Percentiles rank a stretch among this genome's conserved stretches.
Conservation (phyloP, 352 stramenopile genomes). For the Globisporangium megalacanthum region DNA sequence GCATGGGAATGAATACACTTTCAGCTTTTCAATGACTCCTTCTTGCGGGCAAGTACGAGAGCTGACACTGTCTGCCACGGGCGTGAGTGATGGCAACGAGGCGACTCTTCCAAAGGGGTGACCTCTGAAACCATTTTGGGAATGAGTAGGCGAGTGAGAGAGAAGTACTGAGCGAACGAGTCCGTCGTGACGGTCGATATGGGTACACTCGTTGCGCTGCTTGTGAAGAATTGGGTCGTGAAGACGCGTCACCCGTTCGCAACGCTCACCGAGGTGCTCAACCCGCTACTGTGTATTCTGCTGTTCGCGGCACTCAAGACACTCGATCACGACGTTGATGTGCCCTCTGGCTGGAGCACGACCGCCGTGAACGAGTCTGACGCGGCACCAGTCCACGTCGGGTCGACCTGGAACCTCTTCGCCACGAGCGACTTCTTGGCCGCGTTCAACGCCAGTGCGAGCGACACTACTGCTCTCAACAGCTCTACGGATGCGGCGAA, state of each 20-base stretch:
- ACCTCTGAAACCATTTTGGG: too few species aligned
- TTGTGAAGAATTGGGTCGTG: slow-evolving; percentile 72
- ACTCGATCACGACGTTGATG: slow-evolving; percentile 37
- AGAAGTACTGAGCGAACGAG: too few species aligned
- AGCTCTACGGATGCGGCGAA: background rate
- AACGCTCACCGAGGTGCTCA: slow-evolving; percentile 56
- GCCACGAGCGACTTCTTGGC: slow-evolving; percentile 20
- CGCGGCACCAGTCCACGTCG: slow-evolving; percentile 9
- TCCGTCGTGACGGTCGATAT: background rate
- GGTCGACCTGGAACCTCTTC: slow-evolving; percentile 45
- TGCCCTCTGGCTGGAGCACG: slow-evolving; percentile 46
- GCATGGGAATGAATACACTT: background rate
- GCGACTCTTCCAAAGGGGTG: too few species aligned
- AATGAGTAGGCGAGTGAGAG: too few species aligned
- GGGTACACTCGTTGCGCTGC: slow-evolving; percentile 32
- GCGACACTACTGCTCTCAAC: background rate
- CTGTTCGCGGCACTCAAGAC: slow-evolving; percentile 66
- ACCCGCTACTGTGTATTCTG: slow-evolving; percentile 67
- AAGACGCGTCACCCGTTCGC: slow-evolving; percentile 63
- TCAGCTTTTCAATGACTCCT: background rate
- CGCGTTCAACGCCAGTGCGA: background rate
- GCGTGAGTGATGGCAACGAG: too few species aligned
- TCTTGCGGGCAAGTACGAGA: too few species aligned
- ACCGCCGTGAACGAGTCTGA: slow-evolving; percentile 25
- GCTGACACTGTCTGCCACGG: too few species aligned